Evolutionary conservation across 768 basidiomycete species (phyloP).

Genomic region (Pleurotus djamor): DNA sequence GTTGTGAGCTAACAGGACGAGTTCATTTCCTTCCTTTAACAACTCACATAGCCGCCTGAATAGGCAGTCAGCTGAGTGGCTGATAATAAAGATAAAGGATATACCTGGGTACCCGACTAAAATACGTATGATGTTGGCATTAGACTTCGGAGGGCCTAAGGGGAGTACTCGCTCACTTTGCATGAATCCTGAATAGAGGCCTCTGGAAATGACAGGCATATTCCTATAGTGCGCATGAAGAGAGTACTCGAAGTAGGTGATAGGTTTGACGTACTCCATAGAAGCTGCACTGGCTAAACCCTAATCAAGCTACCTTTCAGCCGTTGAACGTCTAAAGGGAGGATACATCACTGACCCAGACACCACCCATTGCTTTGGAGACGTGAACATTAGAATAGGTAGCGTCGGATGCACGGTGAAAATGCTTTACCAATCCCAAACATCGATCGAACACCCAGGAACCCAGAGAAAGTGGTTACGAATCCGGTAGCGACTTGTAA

Average conservation of each 20-base stretch:
- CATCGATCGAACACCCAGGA: conserved; percentile 59
- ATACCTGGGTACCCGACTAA: neutral
- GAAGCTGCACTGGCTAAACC: conserved; percentile 15
- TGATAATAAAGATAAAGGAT: neutral
- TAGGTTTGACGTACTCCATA: conserved; percentile 8
- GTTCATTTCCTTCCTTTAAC: neutral
- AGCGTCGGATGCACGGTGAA: neutral
- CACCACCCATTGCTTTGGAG: conserved; percentile 13
- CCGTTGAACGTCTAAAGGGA: neutral
- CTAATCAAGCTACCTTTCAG: neutral
- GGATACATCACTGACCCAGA: conserved; percentile 8
- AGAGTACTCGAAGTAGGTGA: neutral
- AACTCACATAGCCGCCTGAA: conserved; percentile 8
- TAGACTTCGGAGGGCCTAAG: neutral
- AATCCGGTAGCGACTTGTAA: conserved; percentile 63
- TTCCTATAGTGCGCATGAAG: conserved; percentile 1
- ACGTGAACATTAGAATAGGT: neutral
- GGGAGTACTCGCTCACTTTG: conserved; percentile 1
- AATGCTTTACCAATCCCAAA: conserved; percentile 41
- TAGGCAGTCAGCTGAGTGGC: neutral
- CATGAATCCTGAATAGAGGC: conserved; percentile 14
- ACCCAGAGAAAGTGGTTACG: conserved; percentile 49
- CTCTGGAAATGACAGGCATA: conserved; percentile 12
- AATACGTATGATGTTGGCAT: too few species aligned
- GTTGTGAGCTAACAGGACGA: neutral